Evolutionary conservation across 2,329 filamentous ascomycete genomes (phyloP).

Genomic region (Colletotrichum sp.): DNA sequence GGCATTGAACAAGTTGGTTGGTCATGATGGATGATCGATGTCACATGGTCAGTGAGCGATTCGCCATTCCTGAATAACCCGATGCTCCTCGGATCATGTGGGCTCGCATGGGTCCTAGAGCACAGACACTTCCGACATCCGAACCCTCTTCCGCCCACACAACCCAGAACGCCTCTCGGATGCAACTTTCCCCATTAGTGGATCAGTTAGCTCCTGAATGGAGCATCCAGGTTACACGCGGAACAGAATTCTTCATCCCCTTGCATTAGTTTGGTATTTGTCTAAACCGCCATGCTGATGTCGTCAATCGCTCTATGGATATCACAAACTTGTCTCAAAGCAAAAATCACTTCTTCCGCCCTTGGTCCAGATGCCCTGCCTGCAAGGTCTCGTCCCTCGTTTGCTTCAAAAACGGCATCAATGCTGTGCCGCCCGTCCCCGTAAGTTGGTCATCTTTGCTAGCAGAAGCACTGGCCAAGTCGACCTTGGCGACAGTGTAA

Average conservation of each 20-base stretch:
- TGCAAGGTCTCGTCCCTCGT: constrained; percentile 78
- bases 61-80: not conserved
- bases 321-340: not conserved
- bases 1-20: not conserved
- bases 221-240: not conserved
- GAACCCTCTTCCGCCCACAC: not conserved
- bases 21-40: not conserved
- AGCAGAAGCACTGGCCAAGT: constrained; percentile 51
- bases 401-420: constrained; percentile 91
- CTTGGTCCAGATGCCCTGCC: constrained; percentile 35
- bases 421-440: constrained; percentile 84
- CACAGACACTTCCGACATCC: not conserved
- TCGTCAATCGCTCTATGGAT: not conserved
- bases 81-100: not conserved
- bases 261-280: constrained; percentile 9
- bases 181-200: constrained; percentile 12
- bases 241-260: not conserved
- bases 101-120: not conserved
- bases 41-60: not conserved
- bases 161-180: not conserved
- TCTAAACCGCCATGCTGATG: not conserved
- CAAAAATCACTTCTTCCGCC: not conserved
- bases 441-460: constrained; percentile 58
- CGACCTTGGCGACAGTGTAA: constrained; percentile 26
- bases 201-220: not conserved